Conservation (phyloP, 1,284 basidiomycete genomes). For the Ganoderma meredithae region DNA sequence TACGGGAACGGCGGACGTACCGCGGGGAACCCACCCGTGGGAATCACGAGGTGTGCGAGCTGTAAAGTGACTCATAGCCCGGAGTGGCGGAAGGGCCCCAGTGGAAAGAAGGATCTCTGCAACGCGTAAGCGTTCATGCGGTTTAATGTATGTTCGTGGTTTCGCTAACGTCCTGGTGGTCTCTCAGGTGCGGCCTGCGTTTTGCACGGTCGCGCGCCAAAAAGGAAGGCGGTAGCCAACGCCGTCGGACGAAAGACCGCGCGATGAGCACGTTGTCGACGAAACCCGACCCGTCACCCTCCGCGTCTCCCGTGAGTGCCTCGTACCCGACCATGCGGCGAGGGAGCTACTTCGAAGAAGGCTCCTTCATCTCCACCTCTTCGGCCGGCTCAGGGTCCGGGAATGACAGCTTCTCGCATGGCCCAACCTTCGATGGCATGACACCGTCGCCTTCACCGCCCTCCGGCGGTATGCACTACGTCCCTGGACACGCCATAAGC, state of each 20-base stretch:
- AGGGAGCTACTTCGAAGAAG: constrained; percentile 55
- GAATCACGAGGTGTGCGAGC: constrained; percentile 79
- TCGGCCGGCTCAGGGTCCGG: constrained; percentile 59
- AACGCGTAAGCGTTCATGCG: constrained; percentile 77
- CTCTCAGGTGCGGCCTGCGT: constrained; percentile 74
- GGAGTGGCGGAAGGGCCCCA: constrained; percentile 94
- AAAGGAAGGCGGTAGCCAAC: constrained; percentile 67
- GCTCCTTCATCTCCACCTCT: constrained; percentile 56
- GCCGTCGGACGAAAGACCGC: constrained; percentile 52
- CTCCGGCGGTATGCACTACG: constrained; percentile 56
- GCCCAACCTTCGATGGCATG: constrained; percentile 46
- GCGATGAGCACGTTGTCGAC: constrained; percentile 45
- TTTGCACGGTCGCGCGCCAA: constrained; percentile 85
- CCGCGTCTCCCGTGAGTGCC: constrained; percentile 49
- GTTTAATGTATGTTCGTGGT: constrained; percentile 7
- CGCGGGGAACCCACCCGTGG: constrained; percentile 71
- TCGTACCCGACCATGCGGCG: constrained; percentile 45
- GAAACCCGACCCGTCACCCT: constrained; percentile 46
- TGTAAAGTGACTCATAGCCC: constrained; percentile 88
- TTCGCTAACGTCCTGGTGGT: constrained; percentile 16
- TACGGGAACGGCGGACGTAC: constrained; percentile 43
- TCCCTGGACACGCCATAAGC: constrained; percentile 46
- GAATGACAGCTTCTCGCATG: constrained; percentile 61
- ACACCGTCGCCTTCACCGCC: constrained; percentile 67
- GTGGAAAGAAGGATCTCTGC: constrained; percentile 90